Evolutionary conservation across 2,329 filamentous ascomycete genomes (phyloP).

Genomic region (Paramyrothecium sp.): DNA sequence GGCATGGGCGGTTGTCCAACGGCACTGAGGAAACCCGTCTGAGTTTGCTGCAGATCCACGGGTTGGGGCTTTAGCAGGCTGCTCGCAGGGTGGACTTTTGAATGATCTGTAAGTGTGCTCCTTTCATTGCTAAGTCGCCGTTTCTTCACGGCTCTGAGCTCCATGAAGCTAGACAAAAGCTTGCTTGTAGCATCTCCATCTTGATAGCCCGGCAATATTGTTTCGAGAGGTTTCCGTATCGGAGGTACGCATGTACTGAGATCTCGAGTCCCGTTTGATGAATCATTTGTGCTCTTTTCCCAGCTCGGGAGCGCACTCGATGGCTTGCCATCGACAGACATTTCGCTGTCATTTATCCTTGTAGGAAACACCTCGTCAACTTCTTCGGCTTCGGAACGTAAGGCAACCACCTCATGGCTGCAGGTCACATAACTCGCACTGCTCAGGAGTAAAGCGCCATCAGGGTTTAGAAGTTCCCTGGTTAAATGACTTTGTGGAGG

Average conservation of each 20-base stretch:
- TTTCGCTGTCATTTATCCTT: not conserved
- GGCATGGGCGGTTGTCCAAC: conserved; percentile 10
- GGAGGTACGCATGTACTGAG: too few species aligned
- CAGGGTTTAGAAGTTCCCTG: not conserved
- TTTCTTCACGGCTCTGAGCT: conserved; percentile 26
- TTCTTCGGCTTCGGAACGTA: not conserved
- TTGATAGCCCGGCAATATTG: conserved; percentile 10
- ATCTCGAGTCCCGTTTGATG: too few species aligned
- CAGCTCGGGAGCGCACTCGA: too few species aligned
- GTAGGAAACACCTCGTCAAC: not conserved
- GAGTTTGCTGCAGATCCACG: too few species aligned
- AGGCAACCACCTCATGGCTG: not conserved
- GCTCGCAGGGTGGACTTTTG: not conserved
- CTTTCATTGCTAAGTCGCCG: conserved; percentile 1
- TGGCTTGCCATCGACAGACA: too few species aligned
- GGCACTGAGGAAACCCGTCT: not conserved
- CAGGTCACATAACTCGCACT: not conserved
- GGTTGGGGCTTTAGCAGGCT: too few species aligned
- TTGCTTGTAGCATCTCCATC: conserved; percentile 21
- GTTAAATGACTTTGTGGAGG: not conserved
- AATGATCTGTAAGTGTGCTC: not conserved
- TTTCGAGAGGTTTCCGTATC: too few species aligned
- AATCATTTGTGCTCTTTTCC: too few species aligned
- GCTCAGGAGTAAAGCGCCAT: not conserved
- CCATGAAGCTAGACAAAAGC: conserved; percentile 28